Conservation (phyloP, 306 rosid species). For the Dalbergia cochinchinensis region DNA sequence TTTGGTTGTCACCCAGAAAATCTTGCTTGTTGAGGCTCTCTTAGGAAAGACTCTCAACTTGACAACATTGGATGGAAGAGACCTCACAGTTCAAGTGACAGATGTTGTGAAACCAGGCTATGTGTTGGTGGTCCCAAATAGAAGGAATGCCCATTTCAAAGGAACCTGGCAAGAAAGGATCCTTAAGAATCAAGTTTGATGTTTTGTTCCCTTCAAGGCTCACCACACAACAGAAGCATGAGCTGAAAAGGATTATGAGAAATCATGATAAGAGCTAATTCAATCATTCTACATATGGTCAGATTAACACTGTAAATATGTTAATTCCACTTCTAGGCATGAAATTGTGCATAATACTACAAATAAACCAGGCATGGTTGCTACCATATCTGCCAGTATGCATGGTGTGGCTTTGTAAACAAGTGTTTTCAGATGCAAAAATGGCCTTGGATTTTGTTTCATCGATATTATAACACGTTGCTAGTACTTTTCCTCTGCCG, state of each 20-base stretch:
- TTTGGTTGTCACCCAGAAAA: constrained; percentile 57
- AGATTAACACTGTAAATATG: background rate
- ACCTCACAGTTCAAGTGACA: constrained; percentile 55
- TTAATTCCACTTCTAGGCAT: constrained; percentile 13
- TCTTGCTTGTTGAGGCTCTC: constrained; percentile 73
- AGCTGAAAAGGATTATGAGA: constrained; percentile 65
- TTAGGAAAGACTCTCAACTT: constrained; percentile 58
- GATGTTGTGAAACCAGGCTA: constrained; percentile 67
- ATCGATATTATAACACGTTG: background rate
- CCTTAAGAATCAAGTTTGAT: constrained; percentile 71
- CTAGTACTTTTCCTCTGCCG: background rate
- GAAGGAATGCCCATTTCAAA: constrained; percentile 87
- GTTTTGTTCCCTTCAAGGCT: constrained; percentile 73
- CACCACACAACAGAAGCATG: constrained; percentile 68
- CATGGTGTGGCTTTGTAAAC: constrained; percentile 35
- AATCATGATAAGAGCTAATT: constrained; percentile 44
- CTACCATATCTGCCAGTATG: constrained; percentile 33
- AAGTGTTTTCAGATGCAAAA: constrained; percentile 28
- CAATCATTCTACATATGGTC: constrained; percentile 19
- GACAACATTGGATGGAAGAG: constrained; percentile 74
- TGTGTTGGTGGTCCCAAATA: constrained; percentile 59
- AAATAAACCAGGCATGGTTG: constrained; percentile 46
- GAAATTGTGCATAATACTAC: constrained; percentile 58
- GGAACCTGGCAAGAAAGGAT: constrained; percentile 76
- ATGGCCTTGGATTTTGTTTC: constrained; percentile 30